Evolutionary conservation across 2,329 filamentous ascomycete species (phyloP).

Genomic region (Cladophialophora exuberans): DNA sequence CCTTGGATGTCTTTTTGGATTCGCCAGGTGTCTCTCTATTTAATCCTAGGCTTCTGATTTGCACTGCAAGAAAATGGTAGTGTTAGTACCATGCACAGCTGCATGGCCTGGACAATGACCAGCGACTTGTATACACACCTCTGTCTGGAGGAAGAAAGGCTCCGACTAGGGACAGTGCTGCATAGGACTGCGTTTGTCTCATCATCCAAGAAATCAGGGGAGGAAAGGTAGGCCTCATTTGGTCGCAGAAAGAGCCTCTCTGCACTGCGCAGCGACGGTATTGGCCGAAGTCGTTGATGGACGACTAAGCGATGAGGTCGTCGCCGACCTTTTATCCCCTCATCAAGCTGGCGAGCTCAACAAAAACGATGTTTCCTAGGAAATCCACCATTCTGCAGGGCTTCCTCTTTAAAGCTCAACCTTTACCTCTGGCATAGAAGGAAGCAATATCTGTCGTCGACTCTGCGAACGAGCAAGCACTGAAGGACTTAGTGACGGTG

Average conservation of each 20-base stretch:
- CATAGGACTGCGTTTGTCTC: background rate
- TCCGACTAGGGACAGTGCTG: no score
- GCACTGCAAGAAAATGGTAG: no score
- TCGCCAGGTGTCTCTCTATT: no score
- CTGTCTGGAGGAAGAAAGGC: no score
- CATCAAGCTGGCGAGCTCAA: background rate
- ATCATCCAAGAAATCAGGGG: background rate
- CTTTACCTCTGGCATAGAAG: no score
- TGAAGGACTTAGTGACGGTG: no score
- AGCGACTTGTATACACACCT: no score
- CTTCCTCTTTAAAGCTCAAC: background rate
- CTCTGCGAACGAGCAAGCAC: no score
- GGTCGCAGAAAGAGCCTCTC: background rate
- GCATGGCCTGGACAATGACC: no score
- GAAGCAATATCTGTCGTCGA: no score
- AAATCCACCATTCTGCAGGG: background rate
- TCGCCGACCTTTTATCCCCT: background rate
- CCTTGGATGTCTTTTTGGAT: background rate
- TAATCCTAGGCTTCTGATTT: no score
- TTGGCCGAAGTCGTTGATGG: background rate
- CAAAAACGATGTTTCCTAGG: background rate
- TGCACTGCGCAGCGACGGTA: background rate
- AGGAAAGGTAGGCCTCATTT: background rate
- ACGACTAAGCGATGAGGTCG: slow-evolving; percentile 10
- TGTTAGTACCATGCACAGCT: no score